Conservation (phyloP, 139 green algal genomes). For the Haematococcus sp. region DNA sequence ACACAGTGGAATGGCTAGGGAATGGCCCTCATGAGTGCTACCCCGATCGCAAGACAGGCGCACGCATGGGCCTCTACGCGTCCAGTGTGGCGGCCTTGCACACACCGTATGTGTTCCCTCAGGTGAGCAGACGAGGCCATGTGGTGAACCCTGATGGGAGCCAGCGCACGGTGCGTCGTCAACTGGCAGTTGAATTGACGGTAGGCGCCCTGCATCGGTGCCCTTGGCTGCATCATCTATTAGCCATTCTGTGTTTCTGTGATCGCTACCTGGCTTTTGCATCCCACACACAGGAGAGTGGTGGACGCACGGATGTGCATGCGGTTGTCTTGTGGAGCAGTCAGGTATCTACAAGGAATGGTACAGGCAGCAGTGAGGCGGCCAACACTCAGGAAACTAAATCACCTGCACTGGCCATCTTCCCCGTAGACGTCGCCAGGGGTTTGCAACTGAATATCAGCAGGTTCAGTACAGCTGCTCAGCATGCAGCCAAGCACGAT, state of each 20-base stretch:
- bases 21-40: slow-evolving; percentile 92
- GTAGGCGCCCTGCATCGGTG: no score
- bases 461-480: neutral
- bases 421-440: neutral
- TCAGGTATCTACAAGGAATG: no score
- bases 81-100: slow-evolving; percentile 53
- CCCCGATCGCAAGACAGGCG: slow-evolving; percentile 68
- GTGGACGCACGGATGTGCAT: slow-evolving; percentile 67
- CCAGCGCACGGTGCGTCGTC: no score
- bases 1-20: slow-evolving; percentile 68
- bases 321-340: slow-evolving; percentile 55
- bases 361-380: no score
- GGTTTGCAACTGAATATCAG: slow-evolving; percentile 9
- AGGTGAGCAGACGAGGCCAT: slow-evolving; percentile 2
- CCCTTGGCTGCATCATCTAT: no score
- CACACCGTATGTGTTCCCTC: slow-evolving; percentile 86
- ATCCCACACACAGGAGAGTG: slow-evolving; percentile 39
- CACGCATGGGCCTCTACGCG: slow-evolving; percentile 20
- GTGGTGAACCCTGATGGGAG: no score
- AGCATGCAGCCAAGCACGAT: slow-evolving; percentile 63
- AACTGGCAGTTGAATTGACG: no score
- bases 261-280: no score
- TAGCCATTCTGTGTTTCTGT: no score
- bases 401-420: neutral
- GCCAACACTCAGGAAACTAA: no score